A percentile compares a stretch with the other conserved stretches of the same genome.
These are phyloP conservation scores for Fraxinus greggii DNA, from an alignment of 305 asterid species.

Conservation along the genomic window DNA sequence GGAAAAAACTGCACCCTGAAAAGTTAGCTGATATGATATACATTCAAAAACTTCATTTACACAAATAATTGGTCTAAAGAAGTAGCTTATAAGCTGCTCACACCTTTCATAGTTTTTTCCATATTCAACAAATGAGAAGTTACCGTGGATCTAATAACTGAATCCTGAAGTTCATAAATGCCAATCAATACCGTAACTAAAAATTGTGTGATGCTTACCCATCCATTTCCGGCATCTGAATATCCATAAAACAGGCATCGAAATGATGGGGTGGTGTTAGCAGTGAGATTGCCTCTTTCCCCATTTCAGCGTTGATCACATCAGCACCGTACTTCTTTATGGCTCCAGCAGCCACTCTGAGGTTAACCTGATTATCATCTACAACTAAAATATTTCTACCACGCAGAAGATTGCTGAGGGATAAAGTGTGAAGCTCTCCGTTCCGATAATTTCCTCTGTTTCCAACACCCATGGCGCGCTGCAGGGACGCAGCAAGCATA, in stretches of 20 bases:
- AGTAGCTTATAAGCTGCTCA: background rate
- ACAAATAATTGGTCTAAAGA: background rate
- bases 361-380: constrained; percentile 87
- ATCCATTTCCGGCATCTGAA: constrained; percentile 98
- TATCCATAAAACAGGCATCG: constrained; percentile 98
- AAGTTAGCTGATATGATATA: background rate
- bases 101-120: background rate
- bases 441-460: constrained; percentile 45
- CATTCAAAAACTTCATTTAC: background rate
- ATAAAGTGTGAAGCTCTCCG: constrained; percentile 47
- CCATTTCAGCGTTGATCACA: constrained; percentile 74
- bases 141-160: background rate
- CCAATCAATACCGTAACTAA: background rate
- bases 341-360: constrained; percentile 85
- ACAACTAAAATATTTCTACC: constrained; percentile 82
- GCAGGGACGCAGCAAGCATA: constrained; percentile 82
- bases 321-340: constrained; percentile 94
- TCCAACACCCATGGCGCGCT: constrained; percentile 75
- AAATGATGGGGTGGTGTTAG: constrained; percentile 80
- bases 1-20: background rate
- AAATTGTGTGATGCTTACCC: constrained; percentile 51
- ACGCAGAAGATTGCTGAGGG: constrained; percentile 63
- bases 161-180: background rate
- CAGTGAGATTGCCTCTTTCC: constrained; percentile 58
- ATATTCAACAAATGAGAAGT: background rate